Evolutionary conservation across 2,329 filamentous ascomycete genomes (phyloP), one percentile per base, ranked within the genome.

Genomic region (Pseudogymnoascus sp.): DNA sequence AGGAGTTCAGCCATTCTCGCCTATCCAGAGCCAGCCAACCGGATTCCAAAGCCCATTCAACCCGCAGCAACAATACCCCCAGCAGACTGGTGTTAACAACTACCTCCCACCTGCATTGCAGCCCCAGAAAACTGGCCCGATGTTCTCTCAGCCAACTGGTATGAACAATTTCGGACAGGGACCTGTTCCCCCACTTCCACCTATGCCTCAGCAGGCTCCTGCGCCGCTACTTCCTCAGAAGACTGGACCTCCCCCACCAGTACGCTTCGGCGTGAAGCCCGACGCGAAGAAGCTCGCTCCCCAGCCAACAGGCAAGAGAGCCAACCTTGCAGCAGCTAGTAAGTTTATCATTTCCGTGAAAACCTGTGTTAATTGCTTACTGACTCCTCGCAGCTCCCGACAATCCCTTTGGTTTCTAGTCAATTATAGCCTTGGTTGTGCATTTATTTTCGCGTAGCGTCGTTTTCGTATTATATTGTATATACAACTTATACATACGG

Each of bases 251-350:
- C 81, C 93, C 18, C 95, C 95, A 52, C 86, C 91, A 23, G 88
- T 99, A 16, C 85, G 91, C 64, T 99, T 99, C 74, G 95, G 95
- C 40, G 87, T 96, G 37, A 82, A 84, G 63, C 79, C 81, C 28
- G 85, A 87, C 59, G 79, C 86, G 31, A 91, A 92, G 76, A 95
- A 90, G 75, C 78, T 97, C 69, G 82, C 84, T 65, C 87, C 93
- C 31, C 95, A 97, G 78, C 83, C 91, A 28, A 99, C 95, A 5
- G 95, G 95, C 67, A 82, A 89, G 70, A 87, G 90, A 79, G 95
- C 95, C 63, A 97, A 97, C 75, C 82, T 99, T 68, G 83, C 90
- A 61, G 90, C 96, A 85, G 95, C 95, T 72, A 99, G 93, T 97
- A 88, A 89, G 93, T 93, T 33, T 12, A 12, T 11, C 63, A 33